A percentile compares a stretch with the other conserved stretches of the same genome.
These are phyloP conservation scores for Cercospora zeina DNA, from an alignment of 2,329 filamentous ascomycete genomes.

Conservation along the genomic window DNA sequence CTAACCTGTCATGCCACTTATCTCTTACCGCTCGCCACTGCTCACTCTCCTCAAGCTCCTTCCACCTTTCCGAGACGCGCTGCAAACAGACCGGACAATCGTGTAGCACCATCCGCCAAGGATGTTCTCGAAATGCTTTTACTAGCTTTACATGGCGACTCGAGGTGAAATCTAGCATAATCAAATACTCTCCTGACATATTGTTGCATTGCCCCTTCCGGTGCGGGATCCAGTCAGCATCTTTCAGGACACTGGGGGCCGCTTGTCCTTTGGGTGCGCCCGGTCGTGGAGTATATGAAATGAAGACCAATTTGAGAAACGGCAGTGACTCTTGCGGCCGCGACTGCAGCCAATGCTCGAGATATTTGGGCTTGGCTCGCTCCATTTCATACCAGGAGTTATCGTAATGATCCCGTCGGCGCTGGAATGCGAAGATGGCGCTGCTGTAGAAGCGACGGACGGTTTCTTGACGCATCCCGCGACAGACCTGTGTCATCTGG, in stretches of 20 bases:
- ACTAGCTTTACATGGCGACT: background rate
- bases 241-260: background rate
- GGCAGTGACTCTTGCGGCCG: background rate
- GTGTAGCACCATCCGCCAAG: background rate
- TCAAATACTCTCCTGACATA: constrained; percentile 1
- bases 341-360: background rate
- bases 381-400: background rate
- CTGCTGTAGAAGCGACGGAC: background rate
- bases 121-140: background rate
- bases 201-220: background rate
- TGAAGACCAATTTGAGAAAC: background rate
- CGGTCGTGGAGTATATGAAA: background rate
- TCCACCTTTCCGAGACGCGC: background rate
- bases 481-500: background rate
- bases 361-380: background rate
- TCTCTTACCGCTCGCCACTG: constrained; percentile 3
- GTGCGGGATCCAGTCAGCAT: background rate
- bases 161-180: background rate
- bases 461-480: background rate
- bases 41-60: background rate
- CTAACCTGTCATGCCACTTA: background rate
- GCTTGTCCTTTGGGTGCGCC: background rate
- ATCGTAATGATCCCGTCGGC: background rate
- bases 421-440: background rate
- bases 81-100: background rate